A percentile compares a stretch with the other conserved stretches of the same genome.
Conservation (phyloP, 441 rosid species). For the Pelargonium fulgidum region DNA sequence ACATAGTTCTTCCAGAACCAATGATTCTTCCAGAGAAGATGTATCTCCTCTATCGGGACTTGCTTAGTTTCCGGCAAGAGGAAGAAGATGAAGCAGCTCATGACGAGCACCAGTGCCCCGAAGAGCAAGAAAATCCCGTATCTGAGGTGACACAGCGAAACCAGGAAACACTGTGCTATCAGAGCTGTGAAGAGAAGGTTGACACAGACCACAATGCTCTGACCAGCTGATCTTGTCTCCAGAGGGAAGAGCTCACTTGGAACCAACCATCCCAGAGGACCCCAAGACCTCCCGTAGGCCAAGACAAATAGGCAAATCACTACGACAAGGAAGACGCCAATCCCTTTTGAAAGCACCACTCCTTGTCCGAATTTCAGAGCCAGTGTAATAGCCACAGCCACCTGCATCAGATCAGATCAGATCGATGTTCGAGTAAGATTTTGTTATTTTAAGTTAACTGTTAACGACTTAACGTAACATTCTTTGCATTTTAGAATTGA, state of each 20-base stretch:
- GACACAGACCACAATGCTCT: slow-evolving; percentile 69
- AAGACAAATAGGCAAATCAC: slow-evolving; percentile 62
- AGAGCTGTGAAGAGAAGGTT: slow-evolving; percentile 80
- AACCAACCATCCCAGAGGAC: slow-evolving; percentile 88
- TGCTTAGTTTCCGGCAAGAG: slow-evolving; percentile 81
- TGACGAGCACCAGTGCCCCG: slow-evolving; percentile 49
- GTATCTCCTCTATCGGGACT: slow-evolving; percentile 77
- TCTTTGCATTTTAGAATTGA: slow-evolving; percentile 9
- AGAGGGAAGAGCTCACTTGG: slow-evolving; percentile 79
- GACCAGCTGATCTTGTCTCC: slow-evolving; percentile 85
- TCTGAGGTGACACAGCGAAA: slow-evolving; percentile 59
- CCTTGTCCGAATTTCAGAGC: slow-evolving; percentile 69
- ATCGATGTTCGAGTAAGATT: neutral
- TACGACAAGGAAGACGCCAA: slow-evolving; percentile 53
- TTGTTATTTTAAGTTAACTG: neutral
- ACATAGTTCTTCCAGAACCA: slow-evolving; percentile 64
- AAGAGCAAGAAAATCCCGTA: slow-evolving; percentile 72
- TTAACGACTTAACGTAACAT: neutral
- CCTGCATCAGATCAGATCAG: slow-evolving; percentile 33
- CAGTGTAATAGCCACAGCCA: slow-evolving; percentile 51
- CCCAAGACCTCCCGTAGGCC: slow-evolving; percentile 93
- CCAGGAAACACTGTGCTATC: slow-evolving; percentile 82
- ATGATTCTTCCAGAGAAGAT: slow-evolving; percentile 64
- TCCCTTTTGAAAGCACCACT: slow-evolving; percentile 35
- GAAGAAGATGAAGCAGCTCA: slow-evolving; percentile 63